A percentile compares a stretch with the other conserved stretches of the same genome.
These are phyloP conservation scores for Blastocystis sp. DNA, from an alignment of 352 stramenopile species.

Conservation along the genomic window DNA sequence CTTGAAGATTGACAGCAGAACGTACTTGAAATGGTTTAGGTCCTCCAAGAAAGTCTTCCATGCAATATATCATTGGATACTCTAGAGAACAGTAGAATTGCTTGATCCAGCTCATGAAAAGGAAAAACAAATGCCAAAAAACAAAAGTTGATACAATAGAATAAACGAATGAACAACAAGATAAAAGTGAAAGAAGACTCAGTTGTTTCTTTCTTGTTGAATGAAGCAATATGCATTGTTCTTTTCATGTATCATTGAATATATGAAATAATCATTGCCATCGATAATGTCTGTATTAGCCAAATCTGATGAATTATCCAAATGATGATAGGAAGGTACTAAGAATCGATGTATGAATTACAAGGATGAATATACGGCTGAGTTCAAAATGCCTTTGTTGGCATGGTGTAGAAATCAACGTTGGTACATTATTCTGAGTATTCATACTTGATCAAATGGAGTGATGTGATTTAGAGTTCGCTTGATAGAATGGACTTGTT, in stretches of 20 bases:
- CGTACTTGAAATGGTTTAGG: constrained; percentile 14
- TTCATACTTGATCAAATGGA: not conserved
- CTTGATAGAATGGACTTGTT: not conserved
- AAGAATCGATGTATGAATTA: not conserved
- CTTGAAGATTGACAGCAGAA: constrained; percentile 27
- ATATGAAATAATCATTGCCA: not conserved
- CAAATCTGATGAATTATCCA: not conserved
- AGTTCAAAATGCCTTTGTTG: not conserved
- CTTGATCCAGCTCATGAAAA: not conserved
- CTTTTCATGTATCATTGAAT: not conserved
- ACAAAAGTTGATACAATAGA: not conserved
- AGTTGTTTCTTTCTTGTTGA: not conserved
- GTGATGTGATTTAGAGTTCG: not conserved
- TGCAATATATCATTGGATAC: constrained; percentile 11
- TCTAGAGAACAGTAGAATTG: constrained; percentile 18
- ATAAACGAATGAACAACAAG: not conserved
- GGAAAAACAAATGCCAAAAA: not conserved
- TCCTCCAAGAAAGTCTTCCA: constrained; percentile 11
- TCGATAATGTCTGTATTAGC: constrained; percentile 4
- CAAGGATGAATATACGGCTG: not conserved
- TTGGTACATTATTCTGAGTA: constrained; percentile 1
- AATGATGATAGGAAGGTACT: constrained; percentile 22
- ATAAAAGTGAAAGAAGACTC: not conserved
- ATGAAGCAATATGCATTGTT: not conserved
- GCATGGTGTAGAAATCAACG: not conserved